phyloP scores from a whole-genome alignment of 352 stramenopile species.

The Elongisporangium prolatum region DNA sequence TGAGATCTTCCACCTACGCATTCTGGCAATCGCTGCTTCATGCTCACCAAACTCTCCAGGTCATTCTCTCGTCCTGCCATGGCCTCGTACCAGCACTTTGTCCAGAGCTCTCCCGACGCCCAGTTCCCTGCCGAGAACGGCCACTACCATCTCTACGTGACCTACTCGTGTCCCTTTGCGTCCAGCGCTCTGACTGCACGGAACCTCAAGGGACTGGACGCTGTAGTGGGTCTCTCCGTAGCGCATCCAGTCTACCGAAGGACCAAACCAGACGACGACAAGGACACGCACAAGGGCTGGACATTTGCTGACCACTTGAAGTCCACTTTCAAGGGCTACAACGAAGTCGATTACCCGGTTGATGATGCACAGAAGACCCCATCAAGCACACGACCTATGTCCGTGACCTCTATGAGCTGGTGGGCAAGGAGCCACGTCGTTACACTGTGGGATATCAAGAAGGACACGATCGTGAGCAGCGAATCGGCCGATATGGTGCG shows the following conservation, averaged over 20 bases:
- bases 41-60: not conserved
- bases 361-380: conserved; percentile 15
- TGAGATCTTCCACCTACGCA: not conserved
- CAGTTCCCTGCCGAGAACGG: conserved; percentile 35
- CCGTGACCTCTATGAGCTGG: conserved; percentile 38
- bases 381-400: conserved; percentile 18
- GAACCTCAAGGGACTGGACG: conserved; percentile 88
- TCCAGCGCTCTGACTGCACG: conserved; percentile 51
- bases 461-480: conserved; percentile 69
- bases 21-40: not conserved
- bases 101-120: conserved; percentile 10
- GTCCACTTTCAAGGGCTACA: conserved; percentile 1
- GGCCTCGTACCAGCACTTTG: conserved; percentile 8
- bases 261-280: conserved; percentile 19
- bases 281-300: conserved; percentile 19
- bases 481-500: conserved; percentile 71
- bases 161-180: conserved; percentile 77
- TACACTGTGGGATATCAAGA: conserved; percentile 67
- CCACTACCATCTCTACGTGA: conserved; percentile 89
- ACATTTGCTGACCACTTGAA: conserved; percentile 10
- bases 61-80: not conserved
- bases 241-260: conserved; percentile 38
- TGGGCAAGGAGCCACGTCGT: conserved; percentile 6
- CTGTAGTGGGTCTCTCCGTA: conserved; percentile 84
- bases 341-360: conserved; percentile 16